Percentiles rank a stretch among this genome's conserved stretches.
phyloP scores from a whole-genome alignment of 352 stramenopile species.

The Thraustochytrium striatum region DNA sequence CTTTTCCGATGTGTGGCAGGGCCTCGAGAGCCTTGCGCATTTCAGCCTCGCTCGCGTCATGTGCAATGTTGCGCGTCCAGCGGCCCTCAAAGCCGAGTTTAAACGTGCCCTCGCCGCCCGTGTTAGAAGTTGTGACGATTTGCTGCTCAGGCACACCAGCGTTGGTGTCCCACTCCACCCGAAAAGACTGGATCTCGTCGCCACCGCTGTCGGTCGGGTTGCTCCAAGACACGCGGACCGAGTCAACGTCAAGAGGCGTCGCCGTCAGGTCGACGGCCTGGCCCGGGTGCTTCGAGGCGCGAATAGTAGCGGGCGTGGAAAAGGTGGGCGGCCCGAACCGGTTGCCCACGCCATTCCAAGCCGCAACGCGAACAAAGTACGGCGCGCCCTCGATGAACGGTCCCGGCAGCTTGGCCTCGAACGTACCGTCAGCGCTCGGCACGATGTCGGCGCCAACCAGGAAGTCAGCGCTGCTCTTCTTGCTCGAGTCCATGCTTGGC shows the following conservation, averaged over 20 bases:
- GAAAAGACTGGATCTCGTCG: conserved; percentile 58
- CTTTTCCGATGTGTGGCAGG: conserved; percentile 33
- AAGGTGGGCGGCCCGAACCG: conserved; percentile 72
- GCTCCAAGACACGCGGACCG: conserved; percentile 61
- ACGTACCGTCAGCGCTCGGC: not conserved
- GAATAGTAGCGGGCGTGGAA: conserved; percentile 64
- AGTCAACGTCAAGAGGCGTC: conserved; percentile 53
- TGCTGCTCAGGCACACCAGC: conserved; percentile 65
- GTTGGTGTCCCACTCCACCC: conserved; percentile 65
- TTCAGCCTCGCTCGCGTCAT: conserved; percentile 55
- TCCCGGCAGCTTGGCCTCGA: conserved; percentile 45
- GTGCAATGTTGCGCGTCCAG: conserved; percentile 52
- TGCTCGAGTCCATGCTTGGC: conserved; percentile 52
- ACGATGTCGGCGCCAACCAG: conserved; percentile 54
- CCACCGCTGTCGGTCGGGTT: conserved; percentile 62
- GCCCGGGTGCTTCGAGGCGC: conserved; percentile 49
- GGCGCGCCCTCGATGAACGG: conserved; percentile 51
- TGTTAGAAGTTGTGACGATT: conserved; percentile 52
- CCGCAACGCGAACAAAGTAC: conserved; percentile 82
- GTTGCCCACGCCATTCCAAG: conserved; percentile 82
- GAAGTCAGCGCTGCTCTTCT: conserved; percentile 47
- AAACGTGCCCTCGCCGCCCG: conserved; percentile 54
- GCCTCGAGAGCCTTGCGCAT: conserved; percentile 53
- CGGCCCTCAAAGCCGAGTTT: conserved; percentile 48
- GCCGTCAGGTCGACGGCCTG: conserved; percentile 61